phyloP scores from a whole-genome alignment of 78 protist genomes.

The Planoprotostelium fungivorum region DNA sequence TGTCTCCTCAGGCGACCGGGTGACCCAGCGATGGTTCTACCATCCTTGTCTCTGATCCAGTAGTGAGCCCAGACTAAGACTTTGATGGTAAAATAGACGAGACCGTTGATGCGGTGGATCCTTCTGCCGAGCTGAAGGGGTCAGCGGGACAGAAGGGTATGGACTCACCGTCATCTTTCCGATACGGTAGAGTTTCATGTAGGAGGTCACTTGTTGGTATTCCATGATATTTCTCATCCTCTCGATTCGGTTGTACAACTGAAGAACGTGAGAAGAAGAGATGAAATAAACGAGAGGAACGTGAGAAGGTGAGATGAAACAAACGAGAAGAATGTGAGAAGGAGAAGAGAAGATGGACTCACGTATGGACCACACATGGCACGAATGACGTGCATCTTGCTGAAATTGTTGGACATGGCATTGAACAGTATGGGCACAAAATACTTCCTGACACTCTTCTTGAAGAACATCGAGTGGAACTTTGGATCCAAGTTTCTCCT shows the following conservation, averaged over 20 bases:
- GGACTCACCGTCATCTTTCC: background rate
- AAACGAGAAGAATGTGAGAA: background rate
- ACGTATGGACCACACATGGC: background rate
- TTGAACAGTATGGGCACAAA: background rate
- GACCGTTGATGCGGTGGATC: background rate
- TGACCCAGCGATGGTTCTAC: background rate
- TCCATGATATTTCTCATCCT: background rate
- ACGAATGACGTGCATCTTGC: background rate
- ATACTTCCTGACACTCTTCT: background rate
- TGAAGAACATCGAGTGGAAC: background rate
- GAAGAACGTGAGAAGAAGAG: too few relatives aligned
- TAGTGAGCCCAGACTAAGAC: background rate
- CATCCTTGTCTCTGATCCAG: background rate
- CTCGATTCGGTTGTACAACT: background rate
- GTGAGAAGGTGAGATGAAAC: too few relatives aligned
- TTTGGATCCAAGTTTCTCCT: background rate
- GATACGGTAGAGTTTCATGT: background rate
- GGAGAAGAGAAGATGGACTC: background rate
- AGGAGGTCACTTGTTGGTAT: background rate
- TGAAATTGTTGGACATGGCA: background rate
- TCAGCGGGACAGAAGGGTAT: too few relatives aligned
- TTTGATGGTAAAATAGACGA: background rate
- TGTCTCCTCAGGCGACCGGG: background rate
- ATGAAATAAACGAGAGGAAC: too few relatives aligned
- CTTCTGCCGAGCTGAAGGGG: too few relatives aligned